phyloP scores from a whole-genome alignment of 2,329 filamentous ascomycete species.

The Cytospora mali region DNA sequence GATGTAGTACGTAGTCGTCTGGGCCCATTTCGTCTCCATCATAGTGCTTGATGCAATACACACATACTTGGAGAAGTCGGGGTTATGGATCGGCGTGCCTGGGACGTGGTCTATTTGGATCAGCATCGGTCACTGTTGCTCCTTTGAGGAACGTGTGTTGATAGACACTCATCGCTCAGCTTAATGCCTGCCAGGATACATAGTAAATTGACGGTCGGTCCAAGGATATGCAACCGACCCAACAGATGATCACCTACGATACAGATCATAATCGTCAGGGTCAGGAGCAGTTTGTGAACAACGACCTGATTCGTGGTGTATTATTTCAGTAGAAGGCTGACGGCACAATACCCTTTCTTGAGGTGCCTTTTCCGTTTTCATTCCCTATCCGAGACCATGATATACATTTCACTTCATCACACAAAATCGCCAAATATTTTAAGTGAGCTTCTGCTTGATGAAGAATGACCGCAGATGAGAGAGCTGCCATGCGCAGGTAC shows the following conservation, averaged over 20 bases:
- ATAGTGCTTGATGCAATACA: neutral
- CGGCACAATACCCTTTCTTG: constrained; percentile 20
- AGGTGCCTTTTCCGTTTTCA: constrained; percentile 17
- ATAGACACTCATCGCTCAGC: neutral
- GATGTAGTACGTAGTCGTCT: neutral
- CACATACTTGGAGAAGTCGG: neutral
- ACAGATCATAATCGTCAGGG: neutral
- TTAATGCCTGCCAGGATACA: neutral
- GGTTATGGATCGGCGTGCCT: neutral
- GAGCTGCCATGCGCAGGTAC: constrained; percentile 95
- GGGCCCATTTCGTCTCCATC: neutral
- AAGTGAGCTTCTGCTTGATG: constrained; percentile 99
- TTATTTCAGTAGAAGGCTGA: constrained; percentile 15
- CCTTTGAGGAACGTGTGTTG: neutral
- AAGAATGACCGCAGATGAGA: constrained; percentile 96
- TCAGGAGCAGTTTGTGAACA: neutral
- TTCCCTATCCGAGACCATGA: constrained; percentile 13
- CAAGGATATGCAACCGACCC: neutral
- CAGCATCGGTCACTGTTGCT: neutral
- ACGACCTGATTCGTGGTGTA: constrained; percentile 1
- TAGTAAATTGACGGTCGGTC: neutral
- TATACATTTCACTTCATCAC: constrained; percentile 20
- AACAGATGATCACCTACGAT: neutral
- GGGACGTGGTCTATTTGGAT: neutral
- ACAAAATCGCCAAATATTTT: neutral